Percentiles rank a stretch among this genome's conserved stretches.
Evolutionary conservation across 2,329 filamentous ascomycete genomes (phyloP).

Genomic region (Xylaria sp.): DNA sequence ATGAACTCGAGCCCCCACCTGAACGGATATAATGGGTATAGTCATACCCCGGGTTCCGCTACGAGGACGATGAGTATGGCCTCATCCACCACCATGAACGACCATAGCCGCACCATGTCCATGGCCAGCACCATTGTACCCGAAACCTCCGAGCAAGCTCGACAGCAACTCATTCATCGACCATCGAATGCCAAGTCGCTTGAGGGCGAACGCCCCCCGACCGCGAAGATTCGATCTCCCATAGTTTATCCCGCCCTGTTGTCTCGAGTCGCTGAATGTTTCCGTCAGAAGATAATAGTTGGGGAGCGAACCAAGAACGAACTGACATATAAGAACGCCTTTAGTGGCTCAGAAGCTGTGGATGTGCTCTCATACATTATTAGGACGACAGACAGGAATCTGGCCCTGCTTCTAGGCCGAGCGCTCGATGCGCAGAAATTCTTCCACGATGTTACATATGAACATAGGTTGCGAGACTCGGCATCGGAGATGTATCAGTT

Average conservation of each 20-base stretch:
- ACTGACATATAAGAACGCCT: conserved; percentile 95
- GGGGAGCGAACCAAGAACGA: conserved; percentile 96
- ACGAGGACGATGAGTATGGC: conserved; percentile 72
- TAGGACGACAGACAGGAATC: conserved; percentile 93
- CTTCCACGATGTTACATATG: conserved; percentile 99
- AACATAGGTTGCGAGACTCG: conserved; percentile 94
- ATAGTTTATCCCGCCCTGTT: conserved; percentile 93
- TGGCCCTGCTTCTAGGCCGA: conserved; percentile 89
- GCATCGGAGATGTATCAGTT: conserved; percentile 96
- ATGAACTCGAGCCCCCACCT: conserved; percentile 48
- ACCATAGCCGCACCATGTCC: conserved; percentile 79
- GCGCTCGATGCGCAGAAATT: conserved; percentile 98
- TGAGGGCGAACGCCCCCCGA: conserved; percentile 67
- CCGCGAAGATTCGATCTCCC: conserved; percentile 75
- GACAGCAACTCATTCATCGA: conserved; percentile 64
- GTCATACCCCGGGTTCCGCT: conserved; percentile 63
- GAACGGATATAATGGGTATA: conserved; percentile 53
- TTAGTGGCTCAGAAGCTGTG: conserved; percentile 94
- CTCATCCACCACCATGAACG: conserved; percentile 61
- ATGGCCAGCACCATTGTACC: conserved; percentile 87
- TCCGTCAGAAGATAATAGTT: conserved; percentile 86
- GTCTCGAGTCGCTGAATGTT: conserved; percentile 92
- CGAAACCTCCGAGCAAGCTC: conserved; percentile 66
- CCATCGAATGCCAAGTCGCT: conserved; percentile 67
- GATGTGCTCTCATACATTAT: conserved; percentile 97